phyloP scores from a whole-genome alignment of 2,329 filamentous ascomycete genomes.

The Trichoderma polysporum region DNA sequence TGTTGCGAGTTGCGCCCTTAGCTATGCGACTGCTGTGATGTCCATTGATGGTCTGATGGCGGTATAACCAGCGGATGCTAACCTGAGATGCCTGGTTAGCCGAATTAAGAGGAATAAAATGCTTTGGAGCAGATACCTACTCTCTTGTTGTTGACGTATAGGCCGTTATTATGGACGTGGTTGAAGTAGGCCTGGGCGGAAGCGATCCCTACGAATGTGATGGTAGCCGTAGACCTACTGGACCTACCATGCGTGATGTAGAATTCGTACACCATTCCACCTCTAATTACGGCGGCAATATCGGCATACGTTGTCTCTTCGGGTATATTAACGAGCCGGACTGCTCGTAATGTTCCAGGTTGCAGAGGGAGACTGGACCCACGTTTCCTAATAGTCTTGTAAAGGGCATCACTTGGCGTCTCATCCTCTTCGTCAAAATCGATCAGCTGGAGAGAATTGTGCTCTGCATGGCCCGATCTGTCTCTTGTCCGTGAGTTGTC shows the following conservation, averaged over 20 bases:
- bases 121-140: conserved; percentile 43
- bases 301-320: conserved; percentile 64
- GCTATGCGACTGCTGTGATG: conserved; percentile 65
- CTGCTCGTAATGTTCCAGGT: conserved; percentile 43
- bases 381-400: not conserved
- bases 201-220: conserved; percentile 68
- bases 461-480: not conserved
- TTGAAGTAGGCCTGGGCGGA: conserved; percentile 65
- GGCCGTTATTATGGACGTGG: conserved; percentile 61
- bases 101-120: not conserved
- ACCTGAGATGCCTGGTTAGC: conserved; percentile 48
- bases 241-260: conserved; percentile 60
- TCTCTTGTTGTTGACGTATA: conserved; percentile 68
- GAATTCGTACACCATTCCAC: conserved; percentile 69
- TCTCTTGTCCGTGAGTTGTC: not conserved
- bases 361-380: not conserved
- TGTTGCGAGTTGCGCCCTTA: conserved; percentile 69
- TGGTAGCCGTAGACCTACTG: conserved; percentile 58
- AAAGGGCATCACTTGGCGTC: not conserved
- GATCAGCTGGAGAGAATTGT: not conserved
- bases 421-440: not conserved
- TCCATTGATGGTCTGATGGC: conserved; percentile 64
- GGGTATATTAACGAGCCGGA: conserved; percentile 63
- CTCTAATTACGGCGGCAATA: conserved; percentile 62
- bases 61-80: conserved; percentile 66